Evolutionary conservation across 2,329 filamentous ascomycete genomes (phyloP).

Genomic region (Helotiales sp.): DNA sequence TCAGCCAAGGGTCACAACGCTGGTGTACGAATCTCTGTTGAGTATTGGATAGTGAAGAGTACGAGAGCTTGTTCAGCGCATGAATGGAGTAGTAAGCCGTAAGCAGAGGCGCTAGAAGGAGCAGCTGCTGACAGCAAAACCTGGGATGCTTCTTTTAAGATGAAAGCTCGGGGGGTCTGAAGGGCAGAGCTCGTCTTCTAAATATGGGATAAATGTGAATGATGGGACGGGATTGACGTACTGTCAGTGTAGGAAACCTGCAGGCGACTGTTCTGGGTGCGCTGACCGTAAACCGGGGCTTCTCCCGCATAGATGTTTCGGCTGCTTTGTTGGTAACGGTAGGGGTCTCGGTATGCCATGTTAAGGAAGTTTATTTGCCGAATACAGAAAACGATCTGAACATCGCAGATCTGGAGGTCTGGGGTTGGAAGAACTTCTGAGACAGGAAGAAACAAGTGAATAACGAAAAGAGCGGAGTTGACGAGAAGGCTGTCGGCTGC

Average conservation of each 20-base stretch:
- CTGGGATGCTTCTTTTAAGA: background rate
- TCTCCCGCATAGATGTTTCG: background rate
- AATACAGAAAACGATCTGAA: background rate
- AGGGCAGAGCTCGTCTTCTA: background rate
- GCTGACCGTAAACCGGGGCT: background rate
- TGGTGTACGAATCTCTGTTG: background rate
- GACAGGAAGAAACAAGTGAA: background rate
- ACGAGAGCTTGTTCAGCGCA: background rate
- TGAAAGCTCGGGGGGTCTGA: background rate
- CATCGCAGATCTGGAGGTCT: too few relatives aligned
- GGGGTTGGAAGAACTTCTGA: too few relatives aligned
- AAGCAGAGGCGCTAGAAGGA: background rate
- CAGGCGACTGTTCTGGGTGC: background rate
- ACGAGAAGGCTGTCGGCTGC: background rate
- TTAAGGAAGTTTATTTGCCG: background rate
- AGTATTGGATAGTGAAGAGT: background rate
- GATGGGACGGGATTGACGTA: background rate
- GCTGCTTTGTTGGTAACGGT: background rate
- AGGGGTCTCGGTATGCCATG: background rate
- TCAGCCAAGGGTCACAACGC: background rate
- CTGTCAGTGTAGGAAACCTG: background rate
- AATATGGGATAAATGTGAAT: background rate
- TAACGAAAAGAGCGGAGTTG: background rate
- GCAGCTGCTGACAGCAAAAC: background rate
- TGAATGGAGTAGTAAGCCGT: constrained; percentile 1